Evolutionary conservation across 164 flowering plant species (phyloP), one percentile per base, ranked within the genome.

Genomic region (Sedum album): DNA sequence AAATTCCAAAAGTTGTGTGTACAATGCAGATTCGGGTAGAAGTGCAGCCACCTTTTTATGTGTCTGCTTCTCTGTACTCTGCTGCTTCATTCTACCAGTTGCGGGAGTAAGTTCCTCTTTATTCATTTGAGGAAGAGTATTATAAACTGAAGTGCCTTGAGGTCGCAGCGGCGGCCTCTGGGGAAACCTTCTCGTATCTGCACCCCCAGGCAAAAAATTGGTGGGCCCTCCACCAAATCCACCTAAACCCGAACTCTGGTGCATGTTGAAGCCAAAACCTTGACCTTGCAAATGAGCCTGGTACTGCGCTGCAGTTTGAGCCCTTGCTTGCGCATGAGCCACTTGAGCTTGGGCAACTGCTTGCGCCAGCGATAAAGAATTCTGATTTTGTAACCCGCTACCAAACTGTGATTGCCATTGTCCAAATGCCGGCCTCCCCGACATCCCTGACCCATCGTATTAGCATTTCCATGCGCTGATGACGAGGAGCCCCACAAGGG

Each of bases 261-360:
- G 46, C 28, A n/a, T 8, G 42, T 17, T 35, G 17, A 35, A 18
- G 0, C 30, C 67, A 35, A n/a, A 28, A 21, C 46, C 67, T 65
- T 65, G 67, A 65, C 88, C 83, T 70, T 86, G 89, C 30, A 86
- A 71, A 66, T 82, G 88, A 21, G 83, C 86, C 69, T 86, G 86
- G 48, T 80, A 70, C 36, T 82, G 87, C 15, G 84, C 87, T 35
- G 79, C 81, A 4, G 75, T 79, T 38, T 82, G 79, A 14, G 88
- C 84, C 70, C 85, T 86, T 23, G 84, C 70, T 65, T 84, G 90
- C 25, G 86, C 88, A 6, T 41, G 46, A 41, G 46, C 46, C 5
- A 7, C 38, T 35, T 35, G 46, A 9, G 15, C 46, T 44, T 17
- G 48, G 18, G 48, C 84, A 65, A 69, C 61, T 35, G 82, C 86